phyloP scores from a whole-genome alignment of 257 asterid species.

The Nemophila menziesii region DNA sequence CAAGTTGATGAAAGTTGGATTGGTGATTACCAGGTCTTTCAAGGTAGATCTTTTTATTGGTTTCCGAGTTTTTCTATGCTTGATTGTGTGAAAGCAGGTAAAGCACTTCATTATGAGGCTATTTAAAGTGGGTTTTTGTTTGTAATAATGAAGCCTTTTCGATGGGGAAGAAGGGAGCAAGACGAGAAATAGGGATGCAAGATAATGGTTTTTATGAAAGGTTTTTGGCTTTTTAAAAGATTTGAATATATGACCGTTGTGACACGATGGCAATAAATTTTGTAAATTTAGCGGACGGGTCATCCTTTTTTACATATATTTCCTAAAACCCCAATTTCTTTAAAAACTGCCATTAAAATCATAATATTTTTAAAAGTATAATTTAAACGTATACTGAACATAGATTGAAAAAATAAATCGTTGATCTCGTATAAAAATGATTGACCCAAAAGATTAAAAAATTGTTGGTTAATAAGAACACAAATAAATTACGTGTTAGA shows the following conservation, averaged over 20 bases:
- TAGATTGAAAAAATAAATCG: no score
- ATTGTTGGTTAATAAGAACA: no score
- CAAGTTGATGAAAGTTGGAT: not conserved
- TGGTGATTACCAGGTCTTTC: not conserved
- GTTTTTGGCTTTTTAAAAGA: not conserved
- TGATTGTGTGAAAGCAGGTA: not conserved
- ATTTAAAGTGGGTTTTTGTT: not conserved
- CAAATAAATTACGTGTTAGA: no score
- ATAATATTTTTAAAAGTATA: no score
- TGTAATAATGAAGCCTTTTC: not conserved
- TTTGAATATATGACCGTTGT: conserved; percentile 2
- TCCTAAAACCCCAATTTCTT: no score
- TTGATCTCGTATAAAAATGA: no score
- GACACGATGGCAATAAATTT: conserved; percentile 1
- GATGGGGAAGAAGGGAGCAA: not conserved
- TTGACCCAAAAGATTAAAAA: no score
- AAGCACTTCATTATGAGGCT: not conserved
- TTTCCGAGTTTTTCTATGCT: not conserved
- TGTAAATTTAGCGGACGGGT: not conserved
- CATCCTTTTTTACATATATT: no score
- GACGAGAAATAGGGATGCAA: not conserved
- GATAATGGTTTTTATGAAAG: not conserved
- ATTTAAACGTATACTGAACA: no score
- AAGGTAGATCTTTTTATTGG: not conserved
- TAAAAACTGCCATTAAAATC: no score